A percentile compares a stretch with the other conserved stretches of the same genome.
These are phyloP conservation scores for Metarhizium guizhouense DNA, from an alignment of 2,329 filamentous ascomycete genomes.

Conservation along the genomic window DNA sequence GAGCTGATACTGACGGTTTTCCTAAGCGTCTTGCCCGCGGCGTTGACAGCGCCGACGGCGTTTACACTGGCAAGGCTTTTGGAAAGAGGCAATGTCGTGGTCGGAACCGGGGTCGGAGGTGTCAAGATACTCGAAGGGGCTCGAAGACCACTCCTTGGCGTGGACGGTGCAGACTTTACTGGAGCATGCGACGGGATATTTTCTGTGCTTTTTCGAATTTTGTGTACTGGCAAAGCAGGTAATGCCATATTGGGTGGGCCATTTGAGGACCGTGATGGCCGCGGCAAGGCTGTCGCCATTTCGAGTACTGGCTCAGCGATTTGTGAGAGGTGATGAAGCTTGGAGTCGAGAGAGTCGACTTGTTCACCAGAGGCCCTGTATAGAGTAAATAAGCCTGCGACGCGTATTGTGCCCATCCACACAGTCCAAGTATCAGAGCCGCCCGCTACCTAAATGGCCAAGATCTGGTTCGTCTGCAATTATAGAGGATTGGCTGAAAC, in stretches of 20 bases:
- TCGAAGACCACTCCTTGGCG: slow-evolving; percentile 49
- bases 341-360: background rate
- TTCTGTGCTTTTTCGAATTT: slow-evolving; percentile 60
- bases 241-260: slow-evolving; percentile 64
- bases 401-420: slow-evolving; percentile 5
- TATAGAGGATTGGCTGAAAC: background rate
- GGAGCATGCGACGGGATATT: slow-evolving; percentile 29
- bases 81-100: slow-evolving; percentile 45
- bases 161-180: slow-evolving; percentile 33
- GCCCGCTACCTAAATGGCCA: background rate
- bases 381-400: background rate
- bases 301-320: background rate
- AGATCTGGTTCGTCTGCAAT: background rate
- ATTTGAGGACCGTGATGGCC: slow-evolving; percentile 56
- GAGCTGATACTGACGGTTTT: slow-evolving; percentile 91
- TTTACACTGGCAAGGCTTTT: slow-evolving; percentile 48
- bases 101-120: slow-evolving; percentile 44
- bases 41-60: slow-evolving; percentile 47
- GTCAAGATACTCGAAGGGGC: slow-evolving; percentile 46
- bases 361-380: background rate
- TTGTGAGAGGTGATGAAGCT: background rate
- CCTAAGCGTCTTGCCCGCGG: slow-evolving; percentile 60
- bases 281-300: slow-evolving; percentile 51
- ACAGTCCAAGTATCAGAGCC: background rate
- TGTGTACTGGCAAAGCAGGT: slow-evolving; percentile 64